Conservation (phyloP, 1,139 yeast genomes). For the Meyerozyma sp. region DNA sequence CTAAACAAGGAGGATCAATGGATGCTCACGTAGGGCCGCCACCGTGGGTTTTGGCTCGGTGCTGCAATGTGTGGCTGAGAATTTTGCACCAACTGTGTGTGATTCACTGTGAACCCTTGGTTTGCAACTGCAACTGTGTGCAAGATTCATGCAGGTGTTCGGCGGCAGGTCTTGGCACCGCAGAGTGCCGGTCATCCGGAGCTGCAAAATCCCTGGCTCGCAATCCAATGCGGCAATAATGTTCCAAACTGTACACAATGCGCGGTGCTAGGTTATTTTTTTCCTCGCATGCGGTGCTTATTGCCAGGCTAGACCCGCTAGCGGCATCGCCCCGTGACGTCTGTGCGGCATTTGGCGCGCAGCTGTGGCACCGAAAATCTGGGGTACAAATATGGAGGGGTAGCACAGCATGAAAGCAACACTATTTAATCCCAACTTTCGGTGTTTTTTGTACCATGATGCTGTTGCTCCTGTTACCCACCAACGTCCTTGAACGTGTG, state of each 20-base stretch:
- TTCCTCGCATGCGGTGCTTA: neutral
- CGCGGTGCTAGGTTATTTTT: no score
- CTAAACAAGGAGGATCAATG: slow-evolving; percentile 8
- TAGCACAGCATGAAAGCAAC: neutral
- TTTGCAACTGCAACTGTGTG: neutral
- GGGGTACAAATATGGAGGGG: slow-evolving; percentile 1
- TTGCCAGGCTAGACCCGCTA: neutral
- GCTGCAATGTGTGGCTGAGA: no score
- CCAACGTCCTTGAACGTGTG: slow-evolving; percentile 9
- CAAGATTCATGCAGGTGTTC: neutral
- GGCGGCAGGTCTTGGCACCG: neutral
- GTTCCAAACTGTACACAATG: no score
- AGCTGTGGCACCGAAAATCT: neutral
- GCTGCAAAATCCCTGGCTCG: neutral
- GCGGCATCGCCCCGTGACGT: neutral
- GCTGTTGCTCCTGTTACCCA: slow-evolving; percentile 6
- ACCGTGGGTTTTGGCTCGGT: neutral
- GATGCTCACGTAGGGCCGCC: slow-evolving; percentile 4
- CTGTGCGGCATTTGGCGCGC: slow-evolving; percentile 1
- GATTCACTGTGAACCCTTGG: no score
- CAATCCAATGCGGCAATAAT: neutral
- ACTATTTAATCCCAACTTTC: neutral
- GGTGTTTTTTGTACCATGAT: neutral
- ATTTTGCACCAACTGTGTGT: no score
- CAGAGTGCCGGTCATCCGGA: neutral